Conservation (phyloP, 2,329 filamentous ascomycete genomes). For the Fusarium penzigii region DNA sequence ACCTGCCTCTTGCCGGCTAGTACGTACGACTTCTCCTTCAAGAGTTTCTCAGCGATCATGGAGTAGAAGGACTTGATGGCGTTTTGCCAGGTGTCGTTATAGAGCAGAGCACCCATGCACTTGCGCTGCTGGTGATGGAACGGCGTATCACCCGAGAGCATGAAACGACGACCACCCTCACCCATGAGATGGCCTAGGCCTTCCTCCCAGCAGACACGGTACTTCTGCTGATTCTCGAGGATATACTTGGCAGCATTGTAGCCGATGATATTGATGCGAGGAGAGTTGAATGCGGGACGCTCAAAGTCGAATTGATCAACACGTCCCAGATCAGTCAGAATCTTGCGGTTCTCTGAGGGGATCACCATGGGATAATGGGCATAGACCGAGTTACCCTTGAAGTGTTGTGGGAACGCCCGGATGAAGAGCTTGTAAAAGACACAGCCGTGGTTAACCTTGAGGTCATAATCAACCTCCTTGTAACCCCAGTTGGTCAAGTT, state of each 20-base stretch:
- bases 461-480: slow-evolving; percentile 71
- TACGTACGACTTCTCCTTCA: slow-evolving; percentile 65
- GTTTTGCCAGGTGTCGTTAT: slow-evolving; percentile 60
- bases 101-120: slow-evolving; percentile 58
- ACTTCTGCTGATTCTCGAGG: slow-evolving; percentile 60
- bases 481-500: slow-evolving; percentile 84
- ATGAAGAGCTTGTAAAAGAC: slow-evolving; percentile 84
- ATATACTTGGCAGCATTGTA: slow-evolving; percentile 63
- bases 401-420: slow-evolving; percentile 78
- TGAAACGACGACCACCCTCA: slow-evolving; percentile 52
- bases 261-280: slow-evolving; percentile 58
- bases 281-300: slow-evolving; percentile 53
- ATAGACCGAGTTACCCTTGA: slow-evolving; percentile 76
- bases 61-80: slow-evolving; percentile 69
- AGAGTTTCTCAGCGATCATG: slow-evolving; percentile 59
- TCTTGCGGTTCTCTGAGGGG: slow-evolving; percentile 70
- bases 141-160: slow-evolving; percentile 53
- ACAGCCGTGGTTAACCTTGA: slow-evolving; percentile 75
- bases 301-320: slow-evolving; percentile 70
- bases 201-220: slow-evolving; percentile 65
- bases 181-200: slow-evolving; percentile 65
- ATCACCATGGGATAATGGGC: slow-evolving; percentile 75
- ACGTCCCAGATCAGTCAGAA: slow-evolving; percentile 67
- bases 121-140: slow-evolving; percentile 52
- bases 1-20: slow-evolving; percentile 59